These are phyloP conservation scores for Prunus fruticosa DNA, from an alignment of 306 rosid species.

Conservation along the genomic window DNA sequence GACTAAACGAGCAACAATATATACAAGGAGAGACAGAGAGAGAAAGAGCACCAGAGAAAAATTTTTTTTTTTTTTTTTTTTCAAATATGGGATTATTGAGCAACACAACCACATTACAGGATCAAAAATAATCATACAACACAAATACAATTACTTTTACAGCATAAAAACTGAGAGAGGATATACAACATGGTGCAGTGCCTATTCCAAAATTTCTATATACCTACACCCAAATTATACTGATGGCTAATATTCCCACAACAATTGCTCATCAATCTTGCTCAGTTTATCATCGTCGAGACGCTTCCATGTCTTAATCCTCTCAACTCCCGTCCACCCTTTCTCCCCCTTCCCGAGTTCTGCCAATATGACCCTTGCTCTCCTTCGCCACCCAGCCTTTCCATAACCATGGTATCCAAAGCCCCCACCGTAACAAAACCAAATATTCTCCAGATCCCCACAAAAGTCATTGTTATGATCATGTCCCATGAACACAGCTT, in stretches of 20 bases:
- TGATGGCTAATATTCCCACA: constrained; percentile 44
- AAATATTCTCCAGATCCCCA: constrained; percentile 70
- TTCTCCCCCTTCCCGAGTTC: constrained; percentile 58
- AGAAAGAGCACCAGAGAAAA: no score
- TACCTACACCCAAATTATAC: not conserved
- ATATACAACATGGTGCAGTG: no score
- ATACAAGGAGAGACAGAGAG: no score
- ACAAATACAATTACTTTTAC: no score
- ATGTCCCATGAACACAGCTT: constrained; percentile 91
- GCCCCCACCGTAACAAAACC: constrained; percentile 98
- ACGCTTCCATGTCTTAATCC: constrained; percentile 85
- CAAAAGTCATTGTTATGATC: constrained; percentile 90
- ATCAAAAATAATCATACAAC: no score
- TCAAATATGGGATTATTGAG: no score
- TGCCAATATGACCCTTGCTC: constrained; percentile 71
- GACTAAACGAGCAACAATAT: no score
- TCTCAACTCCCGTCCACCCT: constrained; percentile 61
- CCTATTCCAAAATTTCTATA: no score
- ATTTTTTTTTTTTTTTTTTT: no score
- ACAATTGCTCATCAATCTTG: constrained; percentile 74
- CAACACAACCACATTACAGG: no score
- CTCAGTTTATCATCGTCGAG: constrained; percentile 69
- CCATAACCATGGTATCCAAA: constrained; percentile 94
- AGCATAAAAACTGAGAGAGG: no score
- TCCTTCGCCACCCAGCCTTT: constrained; percentile 71